Conservation (phyloP, 768 basidiomycete genomes). For the Ramaria rubella region DNA sequence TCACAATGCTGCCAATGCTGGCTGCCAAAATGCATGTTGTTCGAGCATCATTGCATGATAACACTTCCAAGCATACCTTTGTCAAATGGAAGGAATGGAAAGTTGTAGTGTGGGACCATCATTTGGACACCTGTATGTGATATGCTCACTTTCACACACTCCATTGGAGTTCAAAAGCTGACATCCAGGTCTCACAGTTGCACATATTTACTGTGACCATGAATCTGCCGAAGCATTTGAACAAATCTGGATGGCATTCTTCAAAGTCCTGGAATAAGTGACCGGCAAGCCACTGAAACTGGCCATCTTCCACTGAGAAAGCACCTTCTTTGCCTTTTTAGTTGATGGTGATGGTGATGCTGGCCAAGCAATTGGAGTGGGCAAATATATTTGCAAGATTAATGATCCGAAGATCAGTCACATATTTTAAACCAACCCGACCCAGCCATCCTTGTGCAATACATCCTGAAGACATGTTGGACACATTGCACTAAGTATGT, state of each 20-base stretch:
- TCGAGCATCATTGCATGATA: no score
- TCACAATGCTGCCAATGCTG: not conserved
- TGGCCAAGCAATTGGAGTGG: no score
- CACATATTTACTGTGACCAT: constrained; percentile 15
- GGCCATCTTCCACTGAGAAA: constrained; percentile 18
- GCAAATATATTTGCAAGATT: constrained; percentile 12
- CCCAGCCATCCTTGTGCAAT: constrained; percentile 13
- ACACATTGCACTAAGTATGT: constrained; percentile 18
- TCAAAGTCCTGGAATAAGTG: constrained; percentile 15
- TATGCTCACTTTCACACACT: not conserved
- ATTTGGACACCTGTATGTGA: constrained; percentile 14
- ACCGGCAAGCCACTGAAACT: constrained; percentile 16
- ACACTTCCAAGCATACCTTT: no score
- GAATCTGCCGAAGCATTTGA: constrained; percentile 16
- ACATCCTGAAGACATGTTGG: constrained; percentile 15
- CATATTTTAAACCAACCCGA: constrained; percentile 12
- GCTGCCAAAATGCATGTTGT: not conserved
- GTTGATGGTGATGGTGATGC: constrained; percentile 20
- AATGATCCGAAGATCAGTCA: constrained; percentile 15
- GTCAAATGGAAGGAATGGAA: no score
- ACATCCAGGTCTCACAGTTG: constrained; percentile 14
- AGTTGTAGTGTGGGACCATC: no score
- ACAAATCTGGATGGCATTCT: constrained; percentile 15
- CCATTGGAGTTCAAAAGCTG: not conserved
- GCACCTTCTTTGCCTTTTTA: constrained; percentile 12